These are phyloP conservation scores for Alternaria sp. DNA, from an alignment of 2,329 filamentous ascomycete genomes.

Conservation along the genomic window DNA sequence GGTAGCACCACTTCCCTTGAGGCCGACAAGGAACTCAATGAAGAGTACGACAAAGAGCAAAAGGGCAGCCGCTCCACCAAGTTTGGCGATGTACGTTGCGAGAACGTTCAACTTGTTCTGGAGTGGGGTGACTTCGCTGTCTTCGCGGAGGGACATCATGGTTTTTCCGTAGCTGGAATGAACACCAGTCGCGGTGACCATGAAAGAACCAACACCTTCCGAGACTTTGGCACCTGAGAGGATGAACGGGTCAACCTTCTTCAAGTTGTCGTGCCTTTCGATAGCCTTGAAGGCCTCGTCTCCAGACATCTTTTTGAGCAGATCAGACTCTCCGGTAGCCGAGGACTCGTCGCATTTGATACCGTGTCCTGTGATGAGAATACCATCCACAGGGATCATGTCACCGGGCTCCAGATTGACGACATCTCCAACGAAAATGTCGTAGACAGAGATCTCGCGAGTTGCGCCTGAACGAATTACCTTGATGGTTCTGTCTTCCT, in stretches of 20 bases:
- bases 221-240: conserved; percentile 83
- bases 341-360: conserved; percentile 77
- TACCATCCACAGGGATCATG: conserved; percentile 72
- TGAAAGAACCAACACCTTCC: conserved; percentile 75
- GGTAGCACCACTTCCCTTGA: conserved; percentile 60
- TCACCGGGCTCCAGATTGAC: conserved; percentile 74
- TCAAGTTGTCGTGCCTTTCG: conserved; percentile 64
- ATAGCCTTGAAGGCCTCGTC: conserved; percentile 71
- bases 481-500: conserved; percentile 76
- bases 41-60: conserved; percentile 84
- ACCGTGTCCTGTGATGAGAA: conserved; percentile 70
- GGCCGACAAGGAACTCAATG: conserved; percentile 79
- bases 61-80: conserved; percentile 77
- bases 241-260: conserved; percentile 82
- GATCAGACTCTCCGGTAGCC: conserved; percentile 75
- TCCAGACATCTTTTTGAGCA: conserved; percentile 70
- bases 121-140: conserved; percentile 77
- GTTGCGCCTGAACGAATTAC: conserved; percentile 77
- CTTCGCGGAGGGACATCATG: conserved; percentile 77
- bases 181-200: conserved; percentile 76
- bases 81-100: conserved; percentile 80
- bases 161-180: conserved; percentile 79
- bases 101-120: conserved; percentile 79
- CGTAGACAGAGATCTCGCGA: conserved; percentile 68
- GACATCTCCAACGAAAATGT: conserved; percentile 74